Base-by-base conservation (phyloP, 345 rosid genomes). In the Atalantia buxifolia region DNA sequence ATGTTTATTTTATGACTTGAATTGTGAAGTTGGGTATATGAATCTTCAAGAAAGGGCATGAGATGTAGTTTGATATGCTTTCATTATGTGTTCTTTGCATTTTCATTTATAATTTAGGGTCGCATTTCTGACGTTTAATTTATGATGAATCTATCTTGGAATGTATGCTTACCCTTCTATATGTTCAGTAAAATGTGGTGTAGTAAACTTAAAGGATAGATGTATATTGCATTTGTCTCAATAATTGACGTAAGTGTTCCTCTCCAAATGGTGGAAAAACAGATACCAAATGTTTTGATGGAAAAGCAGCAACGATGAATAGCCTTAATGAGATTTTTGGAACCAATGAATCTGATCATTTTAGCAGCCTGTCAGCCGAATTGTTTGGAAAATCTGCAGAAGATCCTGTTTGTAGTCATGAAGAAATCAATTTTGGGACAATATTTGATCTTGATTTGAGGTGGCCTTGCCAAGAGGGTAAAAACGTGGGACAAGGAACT, bases 301-400 rank as follows among this genome's bases (percentile, higher is more conserved):
- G 63, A 56, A 35, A 60, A 64, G 28, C 21, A 19, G 22, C 40
- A 12, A 67, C 21, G 59, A 77, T 77, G 79, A 77, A 57, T 67
- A 57, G 73, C 40, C 79, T 68, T 36, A 36, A 36, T 68, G 79
- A 77, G 67, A 77, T 77, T 56, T 56, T 67, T 36, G 79, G 79
- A 45, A 77, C 59, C 57, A 57, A 40, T 60, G 57, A 66, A 57
- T 36, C 79, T 56, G 79, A 77, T 27, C 28, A 55, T 22, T 67
- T 36, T 40, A 77, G 66, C 56, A 57, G 62, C 66, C 68, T 68
- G 25, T 25, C 66, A 6, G 28, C 57, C 1, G 57, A 56, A 25
- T 66, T 36, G 40, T 36, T 18, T 68, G 74, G 57, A 38, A 68
- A 67, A 1, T 35, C 79, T 27, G 30, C 57, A 1, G 74, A 68